Percentiles rank a stretch among this genome's conserved stretches.
Evolutionary conservation across 805 yeast species (phyloP).

Genomic region (Yarrowia osloensis): DNA sequence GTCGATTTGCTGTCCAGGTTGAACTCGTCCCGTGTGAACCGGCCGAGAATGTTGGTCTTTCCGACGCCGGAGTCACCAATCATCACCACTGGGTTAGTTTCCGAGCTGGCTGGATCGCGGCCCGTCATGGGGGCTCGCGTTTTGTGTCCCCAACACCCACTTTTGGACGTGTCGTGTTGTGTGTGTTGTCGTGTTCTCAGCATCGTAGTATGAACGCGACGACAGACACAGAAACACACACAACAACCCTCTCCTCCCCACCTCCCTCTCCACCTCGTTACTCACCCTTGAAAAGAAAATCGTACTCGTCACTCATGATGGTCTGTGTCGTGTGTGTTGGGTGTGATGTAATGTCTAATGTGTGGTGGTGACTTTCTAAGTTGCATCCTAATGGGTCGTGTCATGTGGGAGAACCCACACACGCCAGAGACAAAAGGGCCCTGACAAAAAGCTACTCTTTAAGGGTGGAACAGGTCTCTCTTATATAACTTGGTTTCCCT

Average conservation of each 20-base stretch:
- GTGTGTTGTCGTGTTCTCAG: background rate
- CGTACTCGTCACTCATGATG: slow-evolving; percentile 70
- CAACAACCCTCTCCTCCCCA: too few species aligned
- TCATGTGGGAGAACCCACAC: background rate
- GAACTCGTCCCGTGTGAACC: slow-evolving; percentile 95
- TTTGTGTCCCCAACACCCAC: too few species aligned
- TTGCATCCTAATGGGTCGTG: slow-evolving; percentile 20
- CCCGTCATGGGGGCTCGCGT: too few species aligned
- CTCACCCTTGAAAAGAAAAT: slow-evolving; percentile 75
- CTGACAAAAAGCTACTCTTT: background rate
- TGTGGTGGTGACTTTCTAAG: slow-evolving; percentile 27
- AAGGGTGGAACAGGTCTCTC: background rate
- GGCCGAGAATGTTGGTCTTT: slow-evolving; percentile 86
- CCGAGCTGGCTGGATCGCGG: background rate
- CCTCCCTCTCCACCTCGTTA: background rate
- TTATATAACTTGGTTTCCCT: background rate
- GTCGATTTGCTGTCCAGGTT: slow-evolving; percentile 92
- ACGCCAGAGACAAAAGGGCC: too few species aligned
- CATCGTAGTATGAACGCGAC: too few species aligned
- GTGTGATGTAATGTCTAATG: slow-evolving; percentile 14
- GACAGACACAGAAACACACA: too few species aligned
- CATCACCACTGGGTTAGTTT: slow-evolving; percentile 61
- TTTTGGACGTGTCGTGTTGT: background rate
- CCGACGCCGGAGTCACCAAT: slow-evolving; percentile 99
- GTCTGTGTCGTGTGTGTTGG: slow-evolving; percentile 22